Conservation (phyloP, 768 basidiomycete genomes). For the Exsudoporus frostii region DNA sequence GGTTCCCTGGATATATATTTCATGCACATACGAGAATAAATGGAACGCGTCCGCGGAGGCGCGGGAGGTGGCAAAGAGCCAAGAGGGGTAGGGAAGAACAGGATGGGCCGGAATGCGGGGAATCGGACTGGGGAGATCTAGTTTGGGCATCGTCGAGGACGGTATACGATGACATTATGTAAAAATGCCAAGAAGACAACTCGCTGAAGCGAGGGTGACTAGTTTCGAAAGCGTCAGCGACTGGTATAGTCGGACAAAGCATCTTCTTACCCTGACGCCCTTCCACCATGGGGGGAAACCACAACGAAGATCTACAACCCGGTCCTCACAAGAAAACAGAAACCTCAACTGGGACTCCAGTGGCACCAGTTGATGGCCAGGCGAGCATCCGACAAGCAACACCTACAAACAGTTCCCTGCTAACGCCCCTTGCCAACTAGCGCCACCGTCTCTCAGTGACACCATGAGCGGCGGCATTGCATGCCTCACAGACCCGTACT, state of each 20-base stretch:
- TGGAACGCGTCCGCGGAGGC: background rate
- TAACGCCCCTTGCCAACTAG: conserved; percentile 8
- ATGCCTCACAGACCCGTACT: conserved; percentile 34
- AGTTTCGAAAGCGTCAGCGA: background rate
- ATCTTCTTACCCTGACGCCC: conserved; percentile 3
- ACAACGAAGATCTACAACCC: background rate
- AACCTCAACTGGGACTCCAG: background rate
- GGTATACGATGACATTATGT: background rate
- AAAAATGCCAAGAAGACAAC: background rate
- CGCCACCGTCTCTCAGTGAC: conserved; percentile 26
- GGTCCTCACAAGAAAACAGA: conserved; percentile 1
- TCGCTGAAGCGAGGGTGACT: background rate
- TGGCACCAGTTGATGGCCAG: background rate
- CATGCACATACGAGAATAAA: conserved; percentile 3
- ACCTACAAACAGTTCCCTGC: conserved; percentile 4
- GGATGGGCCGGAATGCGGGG: background rate
- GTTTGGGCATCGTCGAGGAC: background rate
- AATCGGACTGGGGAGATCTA: background rate
- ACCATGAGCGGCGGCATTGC: conserved; percentile 28
- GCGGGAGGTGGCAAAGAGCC: background rate
- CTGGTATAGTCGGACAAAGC: background rate
- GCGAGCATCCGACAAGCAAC: background rate
- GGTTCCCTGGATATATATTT: conserved; percentile 10
- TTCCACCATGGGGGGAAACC: conserved; percentile 1
- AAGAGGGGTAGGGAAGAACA: background rate